phyloP scores from a whole-genome alignment of 2,329 filamentous ascomycete genomes.

The Zopfia rhizophila region DNA sequence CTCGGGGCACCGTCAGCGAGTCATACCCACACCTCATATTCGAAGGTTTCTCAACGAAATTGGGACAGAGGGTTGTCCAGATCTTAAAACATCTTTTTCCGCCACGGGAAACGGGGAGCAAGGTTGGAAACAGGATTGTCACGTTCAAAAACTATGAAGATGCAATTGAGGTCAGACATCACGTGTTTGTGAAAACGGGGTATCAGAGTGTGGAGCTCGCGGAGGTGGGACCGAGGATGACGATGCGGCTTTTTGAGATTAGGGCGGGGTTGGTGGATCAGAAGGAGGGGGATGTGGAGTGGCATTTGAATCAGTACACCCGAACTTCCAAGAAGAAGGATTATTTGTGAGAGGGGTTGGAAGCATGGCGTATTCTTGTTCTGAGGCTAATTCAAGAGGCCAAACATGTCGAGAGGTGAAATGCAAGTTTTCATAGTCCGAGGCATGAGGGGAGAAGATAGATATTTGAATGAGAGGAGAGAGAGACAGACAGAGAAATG shows the following conservation, averaged over 20 bases:
- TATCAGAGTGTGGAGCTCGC: slow-evolving; percentile 76
- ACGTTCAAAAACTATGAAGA: slow-evolving; percentile 94
- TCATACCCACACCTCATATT: slow-evolving; percentile 95
- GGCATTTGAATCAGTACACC: slow-evolving; percentile 96
- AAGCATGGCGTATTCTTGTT: too few relatives aligned
- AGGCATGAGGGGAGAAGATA: too few relatives aligned
- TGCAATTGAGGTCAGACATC: slow-evolving; percentile 88
- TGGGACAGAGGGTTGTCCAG: slow-evolving; percentile 86
- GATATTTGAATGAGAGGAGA: too few relatives aligned
- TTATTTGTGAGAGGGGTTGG: slow-evolving; percentile 78
- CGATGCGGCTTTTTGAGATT: slow-evolving; percentile 96
- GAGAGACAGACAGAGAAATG: too few relatives aligned
- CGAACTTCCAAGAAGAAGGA: slow-evolving; percentile 95
- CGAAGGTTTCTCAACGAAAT: slow-evolving; percentile 84
- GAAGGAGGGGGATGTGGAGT: slow-evolving; percentile 95
- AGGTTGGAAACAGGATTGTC: slow-evolving; percentile 87
- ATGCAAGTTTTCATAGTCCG: too few relatives aligned
- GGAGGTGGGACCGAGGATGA: slow-evolving; percentile 80
- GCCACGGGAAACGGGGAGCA: slow-evolving; percentile 80
- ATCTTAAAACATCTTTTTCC: slow-evolving; percentile 95
- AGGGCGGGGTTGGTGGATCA: slow-evolving; percentile 90
- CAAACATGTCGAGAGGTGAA: too few relatives aligned
- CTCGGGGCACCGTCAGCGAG: slow-evolving; percentile 89
- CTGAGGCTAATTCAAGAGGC: too few relatives aligned
- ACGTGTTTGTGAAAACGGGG: slow-evolving; percentile 93